A percentile compares a stretch with the other conserved stretches of the same genome.
Conservation (phyloP, 352 stramenopile species). For the Pythium insidiosum region DNA sequence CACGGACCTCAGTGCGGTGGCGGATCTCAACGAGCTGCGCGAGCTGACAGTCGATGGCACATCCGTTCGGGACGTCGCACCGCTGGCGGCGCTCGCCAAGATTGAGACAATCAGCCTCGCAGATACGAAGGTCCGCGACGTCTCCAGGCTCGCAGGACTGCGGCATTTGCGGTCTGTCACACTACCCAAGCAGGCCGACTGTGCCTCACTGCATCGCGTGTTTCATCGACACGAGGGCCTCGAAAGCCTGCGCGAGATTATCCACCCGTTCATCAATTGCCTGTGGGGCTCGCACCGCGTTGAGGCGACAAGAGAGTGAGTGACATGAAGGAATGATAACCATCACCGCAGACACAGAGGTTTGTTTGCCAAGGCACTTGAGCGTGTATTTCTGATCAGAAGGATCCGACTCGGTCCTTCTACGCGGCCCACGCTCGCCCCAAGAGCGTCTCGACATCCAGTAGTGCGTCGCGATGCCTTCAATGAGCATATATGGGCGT, state of each 20-base stretch:
- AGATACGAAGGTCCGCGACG: conserved; percentile 12
- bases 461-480: too few species aligned
- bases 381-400: too few species aligned
- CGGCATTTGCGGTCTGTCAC: conserved; percentile 5
- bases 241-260: conserved; percentile 7
- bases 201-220: conserved; percentile 6
- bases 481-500: too few species aligned
- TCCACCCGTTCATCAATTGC: conserved; percentile 13
- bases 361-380: too few species aligned
- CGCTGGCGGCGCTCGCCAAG: conserved; percentile 5
- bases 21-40: conserved; percentile 9
- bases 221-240: conserved; percentile 11
- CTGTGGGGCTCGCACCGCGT: conserved; percentile 14
- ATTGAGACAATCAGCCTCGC: conserved; percentile 5
- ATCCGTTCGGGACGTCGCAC: conserved; percentile 6
- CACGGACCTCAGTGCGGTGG: conserved; percentile 10
- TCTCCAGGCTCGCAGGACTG: conserved; percentile 3
- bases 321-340: too few species aligned
- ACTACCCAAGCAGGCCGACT: conserved; percentile 15
- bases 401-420: too few species aligned
- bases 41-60: conserved; percentile 12
- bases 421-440: too few species aligned
- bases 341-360: too few species aligned
- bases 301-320: too few species aligned
- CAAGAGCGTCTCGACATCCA: too few species aligned